Percentiles rank a stretch among this genome's conserved stretches.
Conservation (phyloP, 192 early-diverging fungal genomes). For the Anaeromyces robustus region DNA sequence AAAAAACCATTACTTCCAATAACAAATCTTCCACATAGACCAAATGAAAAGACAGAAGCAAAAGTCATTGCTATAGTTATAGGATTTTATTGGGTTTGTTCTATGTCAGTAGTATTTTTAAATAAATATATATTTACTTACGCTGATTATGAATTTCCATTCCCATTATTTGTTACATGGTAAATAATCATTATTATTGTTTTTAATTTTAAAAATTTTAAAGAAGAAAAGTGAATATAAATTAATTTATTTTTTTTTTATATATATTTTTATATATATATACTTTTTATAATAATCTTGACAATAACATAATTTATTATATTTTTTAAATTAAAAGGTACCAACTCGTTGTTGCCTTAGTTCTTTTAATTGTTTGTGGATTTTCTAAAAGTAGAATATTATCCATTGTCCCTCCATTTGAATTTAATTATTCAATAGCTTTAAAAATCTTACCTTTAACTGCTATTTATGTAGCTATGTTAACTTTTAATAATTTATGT, state of each 20-base stretch:
- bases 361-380: conserved; percentile 31
- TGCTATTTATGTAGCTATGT: conserved; percentile 46
- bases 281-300: no score
- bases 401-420: conserved; percentile 45
- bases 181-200: neutral
- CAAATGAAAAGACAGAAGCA: neutral
- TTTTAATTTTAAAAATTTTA: no score
- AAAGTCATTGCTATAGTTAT: conserved; percentile 18
- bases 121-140: conserved; percentile 48
- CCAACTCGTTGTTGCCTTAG: conserved; percentile 39
- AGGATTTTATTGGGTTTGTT: conserved; percentile 42
- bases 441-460: conserved; percentile 36
- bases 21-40: neutral
- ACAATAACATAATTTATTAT: no score
- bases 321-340: conserved; percentile 4
- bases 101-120: conserved; percentile 45
- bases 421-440: conserved; percentile 34
- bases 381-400: conserved; percentile 21
- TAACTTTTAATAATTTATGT: conserved; percentile 49
- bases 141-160: conserved; percentile 44
- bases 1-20: neutral
- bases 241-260: no score
- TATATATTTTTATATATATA: no score
- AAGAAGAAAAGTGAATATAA: no score
- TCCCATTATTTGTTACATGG: conserved; percentile 50